These are phyloP conservation scores for Schizosaccharomyces lindneri DNA, from an alignment of 805 yeast species.

Conservation along the genomic window DNA sequence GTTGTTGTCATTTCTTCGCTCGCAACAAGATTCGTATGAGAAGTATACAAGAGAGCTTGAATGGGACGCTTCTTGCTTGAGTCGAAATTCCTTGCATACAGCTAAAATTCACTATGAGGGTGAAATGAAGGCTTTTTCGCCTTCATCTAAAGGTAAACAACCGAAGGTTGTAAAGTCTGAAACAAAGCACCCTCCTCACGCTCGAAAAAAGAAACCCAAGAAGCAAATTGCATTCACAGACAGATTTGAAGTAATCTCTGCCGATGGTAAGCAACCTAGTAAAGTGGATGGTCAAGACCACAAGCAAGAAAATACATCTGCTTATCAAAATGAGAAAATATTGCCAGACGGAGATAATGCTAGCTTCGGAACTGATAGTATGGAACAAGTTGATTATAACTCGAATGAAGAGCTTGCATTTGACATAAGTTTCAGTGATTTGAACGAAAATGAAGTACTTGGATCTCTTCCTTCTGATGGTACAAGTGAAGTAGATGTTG, in stretches of 20 bases:
- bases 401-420: background rate
- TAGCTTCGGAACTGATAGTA: too few species aligned
- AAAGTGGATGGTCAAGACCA: too few species aligned
- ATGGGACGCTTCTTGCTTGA: background rate
- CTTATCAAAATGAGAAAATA: too few species aligned
- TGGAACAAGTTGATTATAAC: background rate
- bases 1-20: background rate
- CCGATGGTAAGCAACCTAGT: background rate
- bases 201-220: background rate
- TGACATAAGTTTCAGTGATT: background rate
- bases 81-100: too few species aligned
- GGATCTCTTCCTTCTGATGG: background rate
- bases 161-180: background rate
- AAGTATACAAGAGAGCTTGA: background rate
- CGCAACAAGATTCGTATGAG: background rate
- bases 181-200: background rate
- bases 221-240: background rate
- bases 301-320: too few species aligned
- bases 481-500: too few species aligned
- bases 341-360: too few species aligned
- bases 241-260: background rate
- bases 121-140: too few species aligned
- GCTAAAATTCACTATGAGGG: too few species aligned
- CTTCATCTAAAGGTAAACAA: background rate
- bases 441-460: background rate